Percentiles rank a stretch among this genome's conserved stretches.
These are phyloP conservation scores for Phytophthora litchii DNA, from an alignment of 352 stramenopile species.

Conservation along the genomic window DNA sequence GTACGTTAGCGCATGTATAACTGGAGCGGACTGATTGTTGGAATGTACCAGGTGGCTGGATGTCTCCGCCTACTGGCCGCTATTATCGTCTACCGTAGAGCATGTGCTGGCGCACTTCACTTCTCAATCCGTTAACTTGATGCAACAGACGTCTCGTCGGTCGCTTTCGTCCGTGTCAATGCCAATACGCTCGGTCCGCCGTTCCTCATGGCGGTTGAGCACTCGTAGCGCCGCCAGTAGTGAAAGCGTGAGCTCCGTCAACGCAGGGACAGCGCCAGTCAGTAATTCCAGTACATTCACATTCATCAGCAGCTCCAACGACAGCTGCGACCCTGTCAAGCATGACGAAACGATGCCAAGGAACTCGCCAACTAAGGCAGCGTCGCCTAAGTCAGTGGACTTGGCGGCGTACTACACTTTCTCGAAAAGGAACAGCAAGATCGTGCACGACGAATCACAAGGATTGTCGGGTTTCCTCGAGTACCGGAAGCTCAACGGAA, in stretches of 20 bases:
- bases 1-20: too few species aligned
- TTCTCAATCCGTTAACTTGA: slow-evolving; percentile 22
- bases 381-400: slow-evolving; percentile 41
- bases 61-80: slow-evolving; percentile 25
- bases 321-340: slow-evolving; percentile 14
- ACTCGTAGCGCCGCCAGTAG: slow-evolving; percentile 28
- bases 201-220: slow-evolving; percentile 15
- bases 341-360: slow-evolving; percentile 14
- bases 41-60: slow-evolving; percentile 11
- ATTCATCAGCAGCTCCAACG: slow-evolving; percentile 18
- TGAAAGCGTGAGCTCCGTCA: slow-evolving; percentile 26
- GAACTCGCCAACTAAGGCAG: not conserved
- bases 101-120: slow-evolving; percentile 15
- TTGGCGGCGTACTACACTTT: slow-evolving; percentile 74
- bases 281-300: slow-evolving; percentile 35
- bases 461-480: slow-evolving; percentile 67
- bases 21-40: slow-evolving; percentile 11
- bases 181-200: slow-evolving; percentile 6
- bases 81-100: slow-evolving; percentile 27
- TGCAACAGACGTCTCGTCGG: slow-evolving; percentile 24
- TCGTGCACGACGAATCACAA: slow-evolving; percentile 48
- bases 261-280: slow-evolving; percentile 23
- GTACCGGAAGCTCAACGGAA: slow-evolving; percentile 72
- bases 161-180: slow-evolving; percentile 11
- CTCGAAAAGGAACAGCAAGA: slow-evolving; percentile 51